phyloP scores from a whole-genome alignment of 768 basidiomycete genomes.

The Stropharia rugosoannulata region DNA sequence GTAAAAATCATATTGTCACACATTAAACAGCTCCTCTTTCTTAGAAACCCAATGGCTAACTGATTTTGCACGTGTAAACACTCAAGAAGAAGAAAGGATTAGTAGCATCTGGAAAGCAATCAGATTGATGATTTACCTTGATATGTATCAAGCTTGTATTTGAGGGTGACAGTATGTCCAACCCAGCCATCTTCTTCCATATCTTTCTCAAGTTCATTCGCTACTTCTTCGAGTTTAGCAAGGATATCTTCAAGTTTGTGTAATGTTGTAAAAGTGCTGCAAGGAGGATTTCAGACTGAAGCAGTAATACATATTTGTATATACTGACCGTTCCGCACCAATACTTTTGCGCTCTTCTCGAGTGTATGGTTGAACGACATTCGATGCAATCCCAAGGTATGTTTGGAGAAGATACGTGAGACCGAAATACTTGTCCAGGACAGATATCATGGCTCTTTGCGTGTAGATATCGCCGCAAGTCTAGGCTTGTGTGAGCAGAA shows the following conservation, averaged over 20 bases:
- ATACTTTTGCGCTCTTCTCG: slow-evolving; percentile 91
- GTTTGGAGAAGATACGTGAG: slow-evolving; percentile 72
- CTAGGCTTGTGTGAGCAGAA: slow-evolving; percentile 32
- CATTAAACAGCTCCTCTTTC: slow-evolving; percentile 75
- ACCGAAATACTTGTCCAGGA: slow-evolving; percentile 90
- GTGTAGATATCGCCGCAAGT: slow-evolving; percentile 88
- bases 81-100: slow-evolving; percentile 29
- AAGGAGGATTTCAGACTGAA: neutral
- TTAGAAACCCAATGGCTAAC: slow-evolving; percentile 75
- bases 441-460: slow-evolving; percentile 66
- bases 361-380: slow-evolving; percentile 69
- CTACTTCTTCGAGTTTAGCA: slow-evolving; percentile 76
- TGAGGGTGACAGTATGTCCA: slow-evolving; percentile 87
- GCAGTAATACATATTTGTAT: neutral
- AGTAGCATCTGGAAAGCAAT: neutral
- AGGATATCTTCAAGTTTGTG: slow-evolving; percentile 66
- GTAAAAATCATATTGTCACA: slow-evolving; percentile 32
- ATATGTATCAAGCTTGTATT: slow-evolving; percentile 90
- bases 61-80: slow-evolving; percentile 83
- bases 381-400: slow-evolving; percentile 86
- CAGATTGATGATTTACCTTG: slow-evolving; percentile 49
- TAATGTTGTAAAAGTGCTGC: slow-evolving; percentile 76
- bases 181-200: slow-evolving; percentile 79
- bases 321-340: slow-evolving; percentile 76
- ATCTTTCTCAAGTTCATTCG: slow-evolving; percentile 78